These are phyloP conservation scores for Cladosporium sp. DNA, from an alignment of 2,329 filamentous ascomycete genomes.

Conservation along the genomic window DNA sequence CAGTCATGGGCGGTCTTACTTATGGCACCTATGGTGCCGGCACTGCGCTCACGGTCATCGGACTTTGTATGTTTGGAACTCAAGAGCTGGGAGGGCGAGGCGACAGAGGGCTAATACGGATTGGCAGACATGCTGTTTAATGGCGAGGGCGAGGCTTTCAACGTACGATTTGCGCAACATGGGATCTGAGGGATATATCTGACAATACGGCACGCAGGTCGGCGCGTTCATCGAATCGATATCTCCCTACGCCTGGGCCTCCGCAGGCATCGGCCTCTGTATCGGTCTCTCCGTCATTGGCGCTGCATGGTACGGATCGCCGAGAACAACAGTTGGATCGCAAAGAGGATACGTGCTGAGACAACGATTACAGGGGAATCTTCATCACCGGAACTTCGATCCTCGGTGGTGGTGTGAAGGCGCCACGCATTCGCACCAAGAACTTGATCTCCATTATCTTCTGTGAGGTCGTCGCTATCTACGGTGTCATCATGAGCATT, in stretches of 20 bases:
- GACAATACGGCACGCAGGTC: conserved; percentile 57
- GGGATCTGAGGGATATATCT: neutral
- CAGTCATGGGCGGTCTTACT: conserved; percentile 38
- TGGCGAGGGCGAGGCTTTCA: conserved; percentile 92
- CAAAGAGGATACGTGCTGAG: conserved; percentile 25
- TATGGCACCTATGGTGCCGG: conserved; percentile 42
- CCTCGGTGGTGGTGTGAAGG: conserved; percentile 92
- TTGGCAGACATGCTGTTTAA: conserved; percentile 94
- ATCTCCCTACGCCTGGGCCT: conserved; percentile 92
- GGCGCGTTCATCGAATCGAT: conserved; percentile 92
- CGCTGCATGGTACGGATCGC: conserved; percentile 78
- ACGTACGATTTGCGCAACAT: conserved; percentile 60
- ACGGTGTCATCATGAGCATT: conserved; percentile 99
- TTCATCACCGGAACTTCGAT: conserved; percentile 98
- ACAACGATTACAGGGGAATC: conserved; percentile 72
- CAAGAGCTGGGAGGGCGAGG: conserved; percentile 11
- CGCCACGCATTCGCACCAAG: conserved; percentile 97
- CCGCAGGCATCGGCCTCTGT: conserved; percentile 86
- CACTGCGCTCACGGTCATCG: conserved; percentile 39
- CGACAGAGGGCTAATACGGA: conserved; percentile 31
- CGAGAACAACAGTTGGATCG: neutral
- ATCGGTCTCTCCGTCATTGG: conserved; percentile 96
- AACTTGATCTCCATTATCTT: conserved; percentile 99
- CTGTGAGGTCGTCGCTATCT: conserved; percentile 99
- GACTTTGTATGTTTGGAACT: conserved; percentile 37